Base-by-base conservation (phyloP, 1,139 yeast species). In the Taphrina pruni region DNA sequence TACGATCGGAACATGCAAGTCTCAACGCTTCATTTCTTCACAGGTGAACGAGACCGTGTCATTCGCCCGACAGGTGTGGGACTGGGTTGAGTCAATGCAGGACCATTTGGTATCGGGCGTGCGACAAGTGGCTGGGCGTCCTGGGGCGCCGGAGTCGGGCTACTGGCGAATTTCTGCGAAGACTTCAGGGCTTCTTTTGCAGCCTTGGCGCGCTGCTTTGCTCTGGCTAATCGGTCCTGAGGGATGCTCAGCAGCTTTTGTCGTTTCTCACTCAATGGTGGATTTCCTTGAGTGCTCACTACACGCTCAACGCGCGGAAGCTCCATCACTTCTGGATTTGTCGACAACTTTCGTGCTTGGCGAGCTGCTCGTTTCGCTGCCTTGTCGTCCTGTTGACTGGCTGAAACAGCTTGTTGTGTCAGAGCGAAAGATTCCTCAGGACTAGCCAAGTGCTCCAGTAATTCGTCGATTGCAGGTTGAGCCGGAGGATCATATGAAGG, bases 81-180 rank as follows among this genome's bases (percentile, higher is more conserved):
- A 58, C 62, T 58, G 12, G 62, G 41, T 17, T 58, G 62, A 26
- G 54, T 58, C 43, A 58, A 32, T 6, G 21, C 17, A 8, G 62
- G 62, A 1, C 54, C 62, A 12, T 45, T 45, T 9, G 62, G 52
- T 6, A 26, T 9, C 6, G 62, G 62, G 5, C 62, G 43, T 6
- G 62, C 39, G 43, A 58, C 54, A 17, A 58, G 45, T 36, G 51
- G 39, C 21, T 11, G 36, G 1, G 51, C 36, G n/a, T n/a, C 43
- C 9, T 21, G 38, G 14, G 9, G 43, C 6, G 52, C 41, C 7
- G 41, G 41, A 12, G 52, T 26, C 32, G 58, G 58, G 14, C 43
- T 54, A 20, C 21, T 38, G 4, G 8, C 58, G 7, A 45, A 45
- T n/a, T 12, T 45, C 48, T 45, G 48, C n/a, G 48, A 45, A 3